Conservation (phyloP, 108 stramenopile species). For the Pseudonitzschia multiseries region DNA sequence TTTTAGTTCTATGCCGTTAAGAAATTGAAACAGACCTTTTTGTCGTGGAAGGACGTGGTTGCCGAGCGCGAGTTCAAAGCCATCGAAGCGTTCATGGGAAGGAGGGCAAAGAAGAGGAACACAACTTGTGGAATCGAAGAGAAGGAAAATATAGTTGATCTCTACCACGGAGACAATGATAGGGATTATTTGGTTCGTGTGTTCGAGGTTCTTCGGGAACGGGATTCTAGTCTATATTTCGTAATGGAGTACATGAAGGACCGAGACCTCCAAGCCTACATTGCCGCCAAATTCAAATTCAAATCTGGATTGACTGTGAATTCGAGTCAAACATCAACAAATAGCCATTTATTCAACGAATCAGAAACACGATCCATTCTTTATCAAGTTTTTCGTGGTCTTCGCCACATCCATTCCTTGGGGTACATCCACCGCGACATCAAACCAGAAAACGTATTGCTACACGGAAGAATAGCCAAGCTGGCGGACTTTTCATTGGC, state of each 20-base stretch:
- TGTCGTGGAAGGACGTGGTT: constrained; percentile 86
- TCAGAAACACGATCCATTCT: constrained; percentile 70
- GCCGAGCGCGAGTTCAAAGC: constrained; percentile 87
- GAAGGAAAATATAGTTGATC: neutral
- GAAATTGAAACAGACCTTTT: constrained; percentile 58
- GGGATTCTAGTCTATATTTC: constrained; percentile 83
- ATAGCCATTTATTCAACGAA: constrained; percentile 7
- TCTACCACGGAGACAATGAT: neutral
- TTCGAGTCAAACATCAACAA: neutral
- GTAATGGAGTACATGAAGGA: constrained; percentile 97
- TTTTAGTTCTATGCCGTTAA: constrained; percentile 84
- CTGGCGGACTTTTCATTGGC: constrained; percentile 96
- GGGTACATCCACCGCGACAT: constrained; percentile 95
- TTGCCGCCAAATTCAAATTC: constrained; percentile 28
- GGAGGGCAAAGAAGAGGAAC: neutral
- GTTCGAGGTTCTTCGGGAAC: constrained; percentile 91
- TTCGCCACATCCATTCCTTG: constrained; percentile 86
- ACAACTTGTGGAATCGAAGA: constrained; percentile 45
- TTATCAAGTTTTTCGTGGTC: constrained; percentile 84
- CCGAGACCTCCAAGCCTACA: constrained; percentile 88
- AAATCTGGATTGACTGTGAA: neutral
- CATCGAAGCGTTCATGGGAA: constrained; percentile 52
- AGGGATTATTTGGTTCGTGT: constrained; percentile 81
- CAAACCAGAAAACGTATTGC: constrained; percentile 94
- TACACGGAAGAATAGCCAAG: constrained; percentile 75